These are phyloP conservation scores for Suhomyces yuchorum DNA, from an alignment of 1,139 yeast species.

Conservation along the genomic window DNA sequence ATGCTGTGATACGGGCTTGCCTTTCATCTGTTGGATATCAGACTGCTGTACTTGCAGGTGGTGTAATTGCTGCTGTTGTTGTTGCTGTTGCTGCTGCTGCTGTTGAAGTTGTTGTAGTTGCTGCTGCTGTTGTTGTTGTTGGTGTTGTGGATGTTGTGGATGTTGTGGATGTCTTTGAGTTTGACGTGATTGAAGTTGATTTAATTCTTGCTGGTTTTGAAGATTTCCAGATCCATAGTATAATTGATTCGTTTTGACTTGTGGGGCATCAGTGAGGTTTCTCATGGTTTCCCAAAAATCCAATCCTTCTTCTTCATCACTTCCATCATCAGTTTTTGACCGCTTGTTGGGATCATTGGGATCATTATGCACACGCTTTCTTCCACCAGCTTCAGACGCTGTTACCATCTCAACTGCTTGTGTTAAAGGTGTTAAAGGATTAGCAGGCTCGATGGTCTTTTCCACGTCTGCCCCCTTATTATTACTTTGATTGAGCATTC, in stretches of 20 bases:
- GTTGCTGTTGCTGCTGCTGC: conserved; percentile 21
- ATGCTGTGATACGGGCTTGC: conserved; percentile 48
- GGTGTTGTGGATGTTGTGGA: conserved; percentile 10
- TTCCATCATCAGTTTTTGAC: conserved; percentile 15
- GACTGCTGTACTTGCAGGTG: background rate
- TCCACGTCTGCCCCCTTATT: background rate
- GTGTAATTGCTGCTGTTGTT: conserved; percentile 3
- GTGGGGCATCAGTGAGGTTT: conserved; percentile 42
- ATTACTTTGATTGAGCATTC: conserved; percentile 6
- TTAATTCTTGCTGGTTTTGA: conserved; percentile 16
- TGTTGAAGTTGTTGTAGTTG: conserved; percentile 1
- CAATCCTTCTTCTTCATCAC: conserved; percentile 44
- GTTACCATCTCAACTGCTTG: conserved; percentile 49
- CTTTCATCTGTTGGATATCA: background rate
- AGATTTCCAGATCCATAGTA: conserved; percentile 25
- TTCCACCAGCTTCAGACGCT: conserved; percentile 32
- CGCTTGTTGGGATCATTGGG: conserved; percentile 17
- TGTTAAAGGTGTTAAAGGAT: conserved; percentile 42
- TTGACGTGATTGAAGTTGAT: conserved; percentile 2
- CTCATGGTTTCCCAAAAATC: conserved; percentile 76
- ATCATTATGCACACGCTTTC: conserved; percentile 8
- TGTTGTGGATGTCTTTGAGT: conserved; percentile 19
- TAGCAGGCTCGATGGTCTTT: conserved; percentile 8
- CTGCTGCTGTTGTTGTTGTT: conserved; percentile 2
- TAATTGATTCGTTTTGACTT: conserved; percentile 35